Conservation (phyloP, 345 rosid species). For the Draba incana region DNA sequence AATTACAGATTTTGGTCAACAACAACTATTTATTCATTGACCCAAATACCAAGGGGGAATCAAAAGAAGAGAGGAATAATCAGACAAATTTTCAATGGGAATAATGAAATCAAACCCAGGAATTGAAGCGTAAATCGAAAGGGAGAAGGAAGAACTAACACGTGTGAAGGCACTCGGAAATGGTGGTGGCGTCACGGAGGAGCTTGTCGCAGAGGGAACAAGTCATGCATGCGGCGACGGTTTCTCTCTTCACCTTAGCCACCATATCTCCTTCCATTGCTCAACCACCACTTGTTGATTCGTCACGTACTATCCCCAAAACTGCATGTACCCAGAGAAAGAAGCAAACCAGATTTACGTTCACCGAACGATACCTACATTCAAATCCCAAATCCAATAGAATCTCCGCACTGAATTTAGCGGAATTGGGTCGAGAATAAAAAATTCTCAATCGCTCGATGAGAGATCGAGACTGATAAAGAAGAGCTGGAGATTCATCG, state of each 20-base stretch:
- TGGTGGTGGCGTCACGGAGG: conserved; percentile 85
- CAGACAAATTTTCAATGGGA: background rate
- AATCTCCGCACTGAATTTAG: conserved; percentile 2
- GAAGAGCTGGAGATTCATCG: conserved; percentile 28
- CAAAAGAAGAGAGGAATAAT: background rate
- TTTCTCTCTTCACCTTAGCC: conserved; percentile 69
- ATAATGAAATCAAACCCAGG: conserved; percentile 21
- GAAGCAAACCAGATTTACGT: conserved; percentile 54
- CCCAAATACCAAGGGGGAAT: background rate
- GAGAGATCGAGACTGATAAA: conserved; percentile 23
- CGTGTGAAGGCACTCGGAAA: conserved; percentile 93
- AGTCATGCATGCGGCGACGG: conserved; percentile 86
- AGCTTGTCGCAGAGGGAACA: conserved; percentile 82
- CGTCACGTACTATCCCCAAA: conserved; percentile 36
- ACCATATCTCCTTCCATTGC: conserved; percentile 49
- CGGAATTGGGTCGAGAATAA: background rate
- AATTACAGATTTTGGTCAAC: conserved; percentile 28
- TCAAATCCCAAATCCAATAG: conserved; percentile 38
- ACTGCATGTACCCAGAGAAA: conserved; percentile 48
- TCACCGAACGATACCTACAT: conserved; percentile 42
- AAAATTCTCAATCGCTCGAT: conserved; percentile 17
- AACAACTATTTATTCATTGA: conserved; percentile 17
- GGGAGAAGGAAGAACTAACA: conserved; percentile 57
- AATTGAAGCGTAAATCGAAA: conserved; percentile 34
- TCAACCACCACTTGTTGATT: conserved; percentile 21